Evolutionary conservation across 495 filamentous ascomycete genomes (phyloP).

Genomic region (Glutinoglossum americanum): DNA sequence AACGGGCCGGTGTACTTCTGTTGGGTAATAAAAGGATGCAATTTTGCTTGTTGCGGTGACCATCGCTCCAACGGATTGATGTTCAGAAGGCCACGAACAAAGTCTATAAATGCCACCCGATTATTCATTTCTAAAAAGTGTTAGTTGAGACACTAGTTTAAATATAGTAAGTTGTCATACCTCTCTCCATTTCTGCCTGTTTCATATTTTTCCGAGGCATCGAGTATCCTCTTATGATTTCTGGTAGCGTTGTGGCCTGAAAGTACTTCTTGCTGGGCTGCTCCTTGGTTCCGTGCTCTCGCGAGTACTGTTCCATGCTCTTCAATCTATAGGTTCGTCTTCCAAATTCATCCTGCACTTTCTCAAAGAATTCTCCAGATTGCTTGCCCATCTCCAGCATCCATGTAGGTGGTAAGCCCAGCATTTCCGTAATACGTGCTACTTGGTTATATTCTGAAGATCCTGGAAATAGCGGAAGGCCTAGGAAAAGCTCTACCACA

Average conservation of each 20-base stretch:
- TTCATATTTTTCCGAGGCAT: constrained; percentile 99
- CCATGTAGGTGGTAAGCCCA: constrained; percentile 89
- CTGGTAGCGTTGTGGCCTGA: constrained; percentile 73
- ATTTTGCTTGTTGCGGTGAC: constrained; percentile 92
- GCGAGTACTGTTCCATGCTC: constrained; percentile 89
- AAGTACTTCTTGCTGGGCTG: constrained; percentile 99
- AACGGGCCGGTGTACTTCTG: constrained; percentile 92
- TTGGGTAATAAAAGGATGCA: constrained; percentile 98
- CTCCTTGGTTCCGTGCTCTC: constrained; percentile 89
- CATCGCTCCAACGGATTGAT: constrained; percentile 94
- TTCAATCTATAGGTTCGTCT: constrained; percentile 80
- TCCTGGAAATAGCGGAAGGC: constrained; percentile 85
- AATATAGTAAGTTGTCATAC: constrained; percentile 26
- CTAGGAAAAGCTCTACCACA: constrained; percentile 93
- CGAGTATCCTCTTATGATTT: constrained; percentile 91
- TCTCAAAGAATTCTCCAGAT: constrained; percentile 93
- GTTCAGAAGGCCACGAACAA: constrained; percentile 81
- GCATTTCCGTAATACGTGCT: constrained; percentile 92
- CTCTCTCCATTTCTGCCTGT: constrained; percentile 83
- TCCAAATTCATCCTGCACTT: constrained; percentile 77
- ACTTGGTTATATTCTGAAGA: constrained; percentile 99
- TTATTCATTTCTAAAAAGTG: constrained; percentile 74
- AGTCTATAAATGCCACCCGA: constrained; percentile 95
- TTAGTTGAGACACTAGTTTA: background rate
- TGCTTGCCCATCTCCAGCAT: constrained; percentile 99